Conservation (phyloP, 345 rosid species). For the Euphorbia pulcherrima region DNA sequence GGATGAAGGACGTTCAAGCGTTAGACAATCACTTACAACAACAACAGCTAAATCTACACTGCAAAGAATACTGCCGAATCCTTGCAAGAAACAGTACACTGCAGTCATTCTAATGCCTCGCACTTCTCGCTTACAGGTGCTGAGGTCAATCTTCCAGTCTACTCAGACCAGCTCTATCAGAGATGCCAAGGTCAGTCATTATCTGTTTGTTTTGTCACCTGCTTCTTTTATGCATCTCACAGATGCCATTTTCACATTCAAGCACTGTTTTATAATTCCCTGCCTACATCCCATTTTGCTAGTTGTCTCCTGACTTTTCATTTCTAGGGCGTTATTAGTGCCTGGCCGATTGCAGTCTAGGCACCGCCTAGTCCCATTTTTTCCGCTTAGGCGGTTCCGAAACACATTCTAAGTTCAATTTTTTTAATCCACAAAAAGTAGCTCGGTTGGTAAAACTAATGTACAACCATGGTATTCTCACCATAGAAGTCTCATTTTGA, state of each 20-base stretch:
- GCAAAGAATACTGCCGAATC: conserved; percentile 63
- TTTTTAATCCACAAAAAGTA: too few relatives aligned
- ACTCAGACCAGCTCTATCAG: conserved; percentile 19
- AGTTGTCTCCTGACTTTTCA: too few relatives aligned
- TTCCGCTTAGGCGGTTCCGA: too few relatives aligned
- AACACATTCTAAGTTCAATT: too few relatives aligned
- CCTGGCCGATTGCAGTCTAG: too few relatives aligned
- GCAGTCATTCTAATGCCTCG: conserved; percentile 77
- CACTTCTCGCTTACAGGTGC: conserved; percentile 42
- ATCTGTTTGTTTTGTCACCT: background rate
- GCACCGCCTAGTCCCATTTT: too few relatives aligned
- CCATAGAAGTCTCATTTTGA: too few relatives aligned
- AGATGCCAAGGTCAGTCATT: conserved; percentile 61
- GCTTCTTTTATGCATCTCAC: conserved; percentile 1
- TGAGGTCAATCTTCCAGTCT: conserved; percentile 41
- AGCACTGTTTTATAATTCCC: too few relatives aligned
- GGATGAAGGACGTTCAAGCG: conserved; percentile 66
- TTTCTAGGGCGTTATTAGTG: too few relatives aligned
- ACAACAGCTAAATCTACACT: conserved; percentile 52
- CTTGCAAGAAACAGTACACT: conserved; percentile 74
- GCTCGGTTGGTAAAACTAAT: too few relatives aligned
- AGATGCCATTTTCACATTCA: background rate
- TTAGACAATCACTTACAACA: conserved; percentile 59
- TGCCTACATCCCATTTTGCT: too few relatives aligned
- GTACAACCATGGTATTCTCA: too few relatives aligned